Evolutionary conservation across 1,284 basidiomycete species (phyloP), one percentile per base, ranked within the genome.

Genomic region (Sporisorium graminicola): DNA sequence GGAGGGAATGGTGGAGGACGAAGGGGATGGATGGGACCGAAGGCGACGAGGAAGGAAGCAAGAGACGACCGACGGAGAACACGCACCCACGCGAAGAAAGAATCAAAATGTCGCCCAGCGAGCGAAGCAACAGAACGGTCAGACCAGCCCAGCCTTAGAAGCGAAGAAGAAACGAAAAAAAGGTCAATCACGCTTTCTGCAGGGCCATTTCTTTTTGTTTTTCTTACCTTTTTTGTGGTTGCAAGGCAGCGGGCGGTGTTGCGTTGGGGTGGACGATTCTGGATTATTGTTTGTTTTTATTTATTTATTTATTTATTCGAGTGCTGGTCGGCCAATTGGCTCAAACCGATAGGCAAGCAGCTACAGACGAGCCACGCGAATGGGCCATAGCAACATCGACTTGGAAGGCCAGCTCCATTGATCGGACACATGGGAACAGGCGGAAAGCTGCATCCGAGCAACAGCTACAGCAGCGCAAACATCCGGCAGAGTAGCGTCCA

Each of bases 371-470:
- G 50, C 31, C 50, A 51, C 31, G 50, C 31, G 27, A 24, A 5
- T n/a, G n/a, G n/a, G n/a, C n/a, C n/a, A n/a, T n/a, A n/a, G n/a
- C n/a, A n/a, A 46, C 22, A 42, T 27, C 40, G 42, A 8, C 40
- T 43, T 18, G 3, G n/a, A 4, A n/a, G 16, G 37, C 5, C 37
- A 40, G 16, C 37, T 5, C 16, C 14, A 35, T 55, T 44, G 59
- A 62, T 50, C 53, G 26, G 47, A 50, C 27, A 26, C 53, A 12
- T 53, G 60, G 60, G 44, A 63, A 40, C 46, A 54, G 43, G 29
- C 60, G 53, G 60, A 63, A 51, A 47, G 26, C 26, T 42, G 44
- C 13, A 20, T 49, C 52, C 60, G 52, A 49, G n/a, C n/a, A 46
- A 31, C 5, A 24, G 16, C 22, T 44, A 10, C 37, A 16, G 20